phyloP scores from a whole-genome alignment of 164 flowering plant species.

The Liquidambar formosana region DNA sequence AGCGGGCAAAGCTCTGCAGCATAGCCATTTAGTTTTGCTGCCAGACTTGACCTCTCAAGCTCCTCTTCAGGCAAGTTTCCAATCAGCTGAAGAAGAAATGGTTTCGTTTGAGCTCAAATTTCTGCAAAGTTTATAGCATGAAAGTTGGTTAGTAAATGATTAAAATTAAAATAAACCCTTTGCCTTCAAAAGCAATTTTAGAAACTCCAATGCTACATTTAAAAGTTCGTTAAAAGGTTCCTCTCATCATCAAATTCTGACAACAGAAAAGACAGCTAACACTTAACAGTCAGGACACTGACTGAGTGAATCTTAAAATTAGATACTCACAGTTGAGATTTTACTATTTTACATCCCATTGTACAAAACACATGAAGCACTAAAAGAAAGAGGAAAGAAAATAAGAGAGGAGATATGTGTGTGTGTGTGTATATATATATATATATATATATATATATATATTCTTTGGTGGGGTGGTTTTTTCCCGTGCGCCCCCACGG shows the following conservation, averaged over 20 bases:
- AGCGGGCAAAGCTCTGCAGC: constrained; percentile 94
- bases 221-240: background rate
- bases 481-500: no score
- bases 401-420: no score
- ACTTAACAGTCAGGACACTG: background rate
- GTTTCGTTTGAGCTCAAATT: constrained; percentile 88
- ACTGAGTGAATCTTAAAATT: no score
- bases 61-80: constrained; percentile 90
- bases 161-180: background rate
- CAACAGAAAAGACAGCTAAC: background rate
- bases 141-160: background rate
- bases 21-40: constrained; percentile 78
- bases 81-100: constrained; percentile 80
- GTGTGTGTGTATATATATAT: no score
- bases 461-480: no score
- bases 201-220: background rate
- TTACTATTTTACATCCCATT: no score
- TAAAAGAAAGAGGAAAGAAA: no score
- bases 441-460: no score
- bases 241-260: background rate
- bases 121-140: constrained; percentile 41
- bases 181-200: background rate
- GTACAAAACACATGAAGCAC: no score
- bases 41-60: constrained; percentile 69
- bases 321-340: no score